Conservation (phyloP, 495 filamentous ascomycete genomes). For the Trichocladium uniseriatum region DNA sequence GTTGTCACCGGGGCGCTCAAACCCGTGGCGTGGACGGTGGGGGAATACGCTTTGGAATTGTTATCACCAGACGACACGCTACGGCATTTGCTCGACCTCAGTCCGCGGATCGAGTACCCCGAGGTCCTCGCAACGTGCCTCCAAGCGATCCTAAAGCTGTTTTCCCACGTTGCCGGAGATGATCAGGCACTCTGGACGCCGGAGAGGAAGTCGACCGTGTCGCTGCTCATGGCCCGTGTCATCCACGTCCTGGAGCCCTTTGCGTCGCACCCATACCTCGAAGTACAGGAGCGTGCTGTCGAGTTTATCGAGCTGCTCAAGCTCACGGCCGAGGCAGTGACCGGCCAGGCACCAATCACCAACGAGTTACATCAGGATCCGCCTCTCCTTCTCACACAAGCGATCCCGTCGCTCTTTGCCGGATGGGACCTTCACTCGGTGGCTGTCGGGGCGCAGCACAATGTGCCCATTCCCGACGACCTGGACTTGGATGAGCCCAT, state of each 20-base stretch:
- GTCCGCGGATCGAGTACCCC: constrained; percentile 44
- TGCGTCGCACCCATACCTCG: constrained; percentile 69
- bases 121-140: constrained; percentile 63
- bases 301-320: constrained; percentile 85
- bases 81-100: constrained; percentile 61
- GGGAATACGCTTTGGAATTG: constrained; percentile 73
- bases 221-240: constrained; percentile 69
- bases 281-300: constrained; percentile 92
- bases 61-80: constrained; percentile 55
- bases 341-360: constrained; percentile 48
- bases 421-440: constrained; percentile 90
- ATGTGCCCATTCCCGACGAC: constrained; percentile 68
- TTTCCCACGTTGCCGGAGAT: constrained; percentile 54
- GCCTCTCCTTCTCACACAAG: constrained; percentile 74
- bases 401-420: constrained; percentile 75
- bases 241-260: constrained; percentile 70
- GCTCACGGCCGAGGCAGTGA: constrained; percentile 68
- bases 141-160: constrained; percentile 81
- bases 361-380: constrained; percentile 49
- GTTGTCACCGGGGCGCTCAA: constrained; percentile 52
- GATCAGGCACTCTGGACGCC: constrained; percentile 50
- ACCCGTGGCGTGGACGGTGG: constrained; percentile 71
- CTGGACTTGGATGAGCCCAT: constrained; percentile 73
- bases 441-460: constrained; percentile 68
- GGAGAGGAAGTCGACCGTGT: constrained; percentile 56